These are phyloP conservation scores for Syzygium malaccense DNA, from an alignment of 441 rosid genomes.

Conservation along the genomic window DNA sequence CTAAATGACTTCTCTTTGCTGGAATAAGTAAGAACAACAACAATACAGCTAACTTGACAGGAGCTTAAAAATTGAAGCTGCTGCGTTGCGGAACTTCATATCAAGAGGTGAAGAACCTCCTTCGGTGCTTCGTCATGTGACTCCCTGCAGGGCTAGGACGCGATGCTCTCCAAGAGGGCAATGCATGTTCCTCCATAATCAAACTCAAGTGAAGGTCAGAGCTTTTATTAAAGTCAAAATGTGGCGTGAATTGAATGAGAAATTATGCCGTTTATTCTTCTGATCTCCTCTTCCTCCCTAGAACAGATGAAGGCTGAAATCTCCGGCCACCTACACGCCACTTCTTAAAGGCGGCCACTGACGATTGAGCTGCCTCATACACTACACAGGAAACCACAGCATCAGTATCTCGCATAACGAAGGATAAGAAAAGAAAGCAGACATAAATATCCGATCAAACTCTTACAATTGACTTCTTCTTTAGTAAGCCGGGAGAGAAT, in stretches of 20 bases:
- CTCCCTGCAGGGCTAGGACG: neutral
- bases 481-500: slow-evolving; percentile 37
- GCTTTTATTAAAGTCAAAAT: neutral
- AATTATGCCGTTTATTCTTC: neutral
- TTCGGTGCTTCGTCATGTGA: neutral
- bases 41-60: neutral
- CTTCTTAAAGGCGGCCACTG: slow-evolving; percentile 58
- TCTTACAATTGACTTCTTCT: slow-evolving; percentile 60
- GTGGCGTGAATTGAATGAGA: neutral
- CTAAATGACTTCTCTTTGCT: neutral
- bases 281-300: slow-evolving; percentile 63
- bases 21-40: neutral
- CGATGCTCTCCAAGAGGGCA: neutral
- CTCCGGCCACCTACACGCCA: slow-evolving; percentile 74
- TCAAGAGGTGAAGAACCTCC: neutral
- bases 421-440: neutral
- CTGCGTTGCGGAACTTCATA: neutral
- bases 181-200: neutral
- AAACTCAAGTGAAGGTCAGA: neutral
- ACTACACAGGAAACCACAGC: slow-evolving; percentile 22
- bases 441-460: neutral
- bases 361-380: slow-evolving; percentile 63
- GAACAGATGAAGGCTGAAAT: slow-evolving; percentile 60
- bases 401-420: neutral
- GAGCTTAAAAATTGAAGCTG: neutral